A percentile compares a stretch with the other conserved stretches of the same genome.
Evolutionary conservation across 2,329 filamentous ascomycete species (phyloP).

Genomic region (Colletotrichum caudatum): DNA sequence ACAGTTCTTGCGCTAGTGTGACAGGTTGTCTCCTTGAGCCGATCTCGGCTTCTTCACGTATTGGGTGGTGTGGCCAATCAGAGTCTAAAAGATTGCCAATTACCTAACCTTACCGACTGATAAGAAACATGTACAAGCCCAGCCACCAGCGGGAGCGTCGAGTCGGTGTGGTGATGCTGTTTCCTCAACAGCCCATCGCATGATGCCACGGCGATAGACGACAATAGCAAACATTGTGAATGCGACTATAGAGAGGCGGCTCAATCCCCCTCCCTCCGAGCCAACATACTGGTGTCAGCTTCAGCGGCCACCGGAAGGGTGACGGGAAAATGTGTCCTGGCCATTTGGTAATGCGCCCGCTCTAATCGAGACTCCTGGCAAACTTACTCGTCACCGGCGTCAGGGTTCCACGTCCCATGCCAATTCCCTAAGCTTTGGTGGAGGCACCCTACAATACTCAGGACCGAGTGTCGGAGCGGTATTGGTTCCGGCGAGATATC

Average conservation of each 20-base stretch:
- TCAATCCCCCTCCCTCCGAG: not conserved
- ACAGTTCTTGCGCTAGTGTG: conserved; percentile 31
- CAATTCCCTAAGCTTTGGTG: conserved; percentile 37
- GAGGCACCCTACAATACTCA: conserved; percentile 16
- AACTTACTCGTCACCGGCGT: conserved; percentile 34
- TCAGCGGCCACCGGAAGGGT: not conserved
- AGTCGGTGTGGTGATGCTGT: conserved; percentile 27
- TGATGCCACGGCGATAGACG: conserved; percentile 33
- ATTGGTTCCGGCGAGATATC: conserved; percentile 24
- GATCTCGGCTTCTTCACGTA: conserved; percentile 42
- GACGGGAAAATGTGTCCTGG: conserved; percentile 15
- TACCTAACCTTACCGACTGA: conserved; percentile 42
- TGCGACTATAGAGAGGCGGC: not conserved
- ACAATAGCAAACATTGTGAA: not conserved
- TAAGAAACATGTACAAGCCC: conserved; percentile 32
- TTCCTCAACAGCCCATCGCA: not conserved
- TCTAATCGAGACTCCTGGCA: conserved; percentile 18
- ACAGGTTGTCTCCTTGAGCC: conserved; percentile 33
- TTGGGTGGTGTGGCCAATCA: conserved; percentile 32
- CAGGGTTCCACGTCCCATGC: conserved; percentile 36
- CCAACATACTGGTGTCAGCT: not conserved
- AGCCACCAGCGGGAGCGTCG: conserved; percentile 30
- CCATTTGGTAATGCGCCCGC: conserved; percentile 34
- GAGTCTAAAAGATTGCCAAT: conserved; percentile 23
- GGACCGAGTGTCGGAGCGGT: conserved; percentile 8